Conservation (phyloP, 2,329 filamentous ascomycete species). For the Ascochyta viciae-villosae region DNA sequence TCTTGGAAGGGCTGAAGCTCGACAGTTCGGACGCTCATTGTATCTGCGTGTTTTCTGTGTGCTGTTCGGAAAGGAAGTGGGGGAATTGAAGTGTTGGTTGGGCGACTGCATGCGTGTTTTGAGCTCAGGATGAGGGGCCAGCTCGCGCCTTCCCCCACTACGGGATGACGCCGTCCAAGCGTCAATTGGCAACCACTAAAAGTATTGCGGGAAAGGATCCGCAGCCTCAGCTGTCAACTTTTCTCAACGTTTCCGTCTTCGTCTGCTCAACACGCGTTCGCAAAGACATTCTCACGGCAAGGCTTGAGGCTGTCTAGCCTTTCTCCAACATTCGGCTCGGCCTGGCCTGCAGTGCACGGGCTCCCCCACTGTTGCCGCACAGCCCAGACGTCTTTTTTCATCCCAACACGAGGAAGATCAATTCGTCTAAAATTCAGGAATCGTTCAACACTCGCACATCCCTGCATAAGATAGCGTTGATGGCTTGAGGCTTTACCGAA, state of each 20-base stretch:
- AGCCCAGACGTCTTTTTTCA: constrained; percentile 19
- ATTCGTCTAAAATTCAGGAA: constrained; percentile 14
- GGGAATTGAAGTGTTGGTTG: constrained; percentile 27
- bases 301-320: constrained; percentile 15
- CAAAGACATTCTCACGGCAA: constrained; percentile 15
- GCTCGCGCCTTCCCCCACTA: constrained; percentile 32
- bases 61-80: constrained; percentile 29
- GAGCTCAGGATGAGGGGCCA: constrained; percentile 38
- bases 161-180: constrained; percentile 37
- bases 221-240: constrained; percentile 15
- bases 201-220: constrained; percentile 21
- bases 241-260: constrained; percentile 14
- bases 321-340: constrained; percentile 16
- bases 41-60: constrained; percentile 32
- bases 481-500: constrained; percentile 9
- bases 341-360: constrained; percentile 18
- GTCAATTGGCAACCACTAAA: constrained; percentile 25
- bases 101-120: constrained; percentile 37
- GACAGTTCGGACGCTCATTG: constrained; percentile 77
- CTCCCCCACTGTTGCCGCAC: constrained; percentile 14
- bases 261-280: constrained; percentile 9
- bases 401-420: constrained; percentile 20
- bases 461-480: constrained; percentile 4
- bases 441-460: constrained; percentile 12
- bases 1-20: constrained; percentile 86